Evolutionary conservation across 306 rosid genomes (phyloP).

Genomic region (Prunus armeniaca): DNA sequence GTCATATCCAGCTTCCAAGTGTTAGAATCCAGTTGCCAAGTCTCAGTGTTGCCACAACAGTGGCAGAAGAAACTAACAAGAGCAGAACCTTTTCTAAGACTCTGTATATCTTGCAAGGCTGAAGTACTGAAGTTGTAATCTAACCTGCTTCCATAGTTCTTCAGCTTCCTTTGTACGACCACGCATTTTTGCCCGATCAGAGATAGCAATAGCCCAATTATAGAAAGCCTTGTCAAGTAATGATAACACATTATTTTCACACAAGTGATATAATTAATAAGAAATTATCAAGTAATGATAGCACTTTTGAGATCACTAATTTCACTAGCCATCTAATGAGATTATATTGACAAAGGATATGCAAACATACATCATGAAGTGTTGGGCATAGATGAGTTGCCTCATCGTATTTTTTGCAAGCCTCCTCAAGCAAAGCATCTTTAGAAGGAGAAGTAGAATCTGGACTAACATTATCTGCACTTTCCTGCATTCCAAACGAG

Average conservation of each 20-base stretch:
- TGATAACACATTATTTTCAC: background rate
- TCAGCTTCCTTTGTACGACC: conserved; percentile 99
- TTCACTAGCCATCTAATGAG: conserved; percentile 9
- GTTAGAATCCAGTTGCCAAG: background rate
- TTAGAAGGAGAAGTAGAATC: conserved; percentile 94
- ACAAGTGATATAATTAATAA: background rate
- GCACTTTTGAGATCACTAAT: background rate
- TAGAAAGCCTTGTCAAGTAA: conserved; percentile 77
- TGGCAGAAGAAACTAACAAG: background rate
- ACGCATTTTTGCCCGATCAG: conserved; percentile 99
- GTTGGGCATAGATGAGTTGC: conserved; percentile 94
- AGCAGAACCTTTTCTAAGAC: background rate
- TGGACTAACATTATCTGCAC: conserved; percentile 93
- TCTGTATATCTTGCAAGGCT: conserved; percentile 16
- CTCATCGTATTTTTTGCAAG: conserved; percentile 94
- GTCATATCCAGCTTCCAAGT: background rate
- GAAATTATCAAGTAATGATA: background rate
- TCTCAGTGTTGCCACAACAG: background rate
- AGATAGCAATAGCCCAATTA: conserved; percentile 99
- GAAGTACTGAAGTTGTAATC: conserved; percentile 20
- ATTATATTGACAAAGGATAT: conserved; percentile 18
- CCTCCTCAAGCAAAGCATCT: conserved; percentile 99
- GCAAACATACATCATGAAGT: conserved; percentile 85
- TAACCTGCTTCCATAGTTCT: conserved; percentile 98
- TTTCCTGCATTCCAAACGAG: conserved; percentile 68